These are phyloP conservation scores for Lolium perenne DNA, from an alignment of 176 grass and related monocot species.

Conservation along the genomic window DNA sequence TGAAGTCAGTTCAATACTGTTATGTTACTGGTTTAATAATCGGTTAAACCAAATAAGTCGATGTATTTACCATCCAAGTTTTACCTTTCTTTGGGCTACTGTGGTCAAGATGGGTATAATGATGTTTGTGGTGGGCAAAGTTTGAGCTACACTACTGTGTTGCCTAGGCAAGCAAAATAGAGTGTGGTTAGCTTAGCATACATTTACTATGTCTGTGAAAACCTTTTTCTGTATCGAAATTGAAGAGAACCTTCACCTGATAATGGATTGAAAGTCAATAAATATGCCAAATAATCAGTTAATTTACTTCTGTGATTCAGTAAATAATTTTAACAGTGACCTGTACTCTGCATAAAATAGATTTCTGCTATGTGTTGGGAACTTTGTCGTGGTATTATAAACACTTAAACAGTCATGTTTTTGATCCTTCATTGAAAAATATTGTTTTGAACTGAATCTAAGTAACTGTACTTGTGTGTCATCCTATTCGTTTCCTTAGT, in stretches of 20 bases:
- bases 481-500: background rate
- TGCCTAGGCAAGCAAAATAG: background rate
- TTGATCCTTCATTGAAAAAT: conserved; percentile 8
- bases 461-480: background rate
- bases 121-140: conserved; percentile 1
- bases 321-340: background rate
- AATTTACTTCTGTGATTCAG: background rate
- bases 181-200: background rate
- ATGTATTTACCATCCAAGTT: background rate
- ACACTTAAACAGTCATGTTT: background rate
- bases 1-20: background rate
- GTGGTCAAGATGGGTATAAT: background rate
- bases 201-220: background rate
- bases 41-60: background rate
- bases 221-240: no score
- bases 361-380: background rate
- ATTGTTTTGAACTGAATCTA: background rate
- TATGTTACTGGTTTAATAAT: conserved; percentile 1
- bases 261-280: conserved; percentile 5
- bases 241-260: background rate
- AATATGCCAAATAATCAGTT: background rate
- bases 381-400: conserved; percentile 15
- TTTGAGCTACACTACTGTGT: background rate
- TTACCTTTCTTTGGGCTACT: background rate
- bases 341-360: conserved; percentile 9